A percentile compares a stretch with the other conserved stretches of the same genome.
These are phyloP conservation scores for Chenopodium berlandieri DNA, from an alignment of 148 eudicot species.

Conservation along the genomic window DNA sequence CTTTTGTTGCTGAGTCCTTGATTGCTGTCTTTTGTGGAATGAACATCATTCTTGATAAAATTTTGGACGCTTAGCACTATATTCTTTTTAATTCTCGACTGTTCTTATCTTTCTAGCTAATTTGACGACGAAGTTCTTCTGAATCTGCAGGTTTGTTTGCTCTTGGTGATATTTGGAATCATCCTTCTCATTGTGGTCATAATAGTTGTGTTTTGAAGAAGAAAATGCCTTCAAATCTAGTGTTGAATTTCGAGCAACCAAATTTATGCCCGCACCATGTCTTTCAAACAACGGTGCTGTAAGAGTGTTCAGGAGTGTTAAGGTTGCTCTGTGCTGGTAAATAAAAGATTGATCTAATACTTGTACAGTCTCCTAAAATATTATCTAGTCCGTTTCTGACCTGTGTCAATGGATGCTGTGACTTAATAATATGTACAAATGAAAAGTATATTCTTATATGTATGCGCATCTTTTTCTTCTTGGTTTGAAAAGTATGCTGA, in stretches of 20 bases:
- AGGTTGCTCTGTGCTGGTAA: constrained; percentile 11
- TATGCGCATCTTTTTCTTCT: background rate
- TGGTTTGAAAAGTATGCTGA: background rate
- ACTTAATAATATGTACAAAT: constrained; percentile 10
- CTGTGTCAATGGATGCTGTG: background rate
- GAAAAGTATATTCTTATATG: background rate
- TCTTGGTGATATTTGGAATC: constrained; percentile 79
- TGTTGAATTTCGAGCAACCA: background rate
- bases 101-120: background rate
- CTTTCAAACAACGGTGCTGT: background rate
- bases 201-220: constrained; percentile 50
- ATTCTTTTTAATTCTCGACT: too few species aligned
- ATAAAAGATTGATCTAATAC: constrained; percentile 6
- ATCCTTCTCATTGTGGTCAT: constrained; percentile 64
- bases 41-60: background rate
- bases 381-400: background rate
- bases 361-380: constrained; percentile 10
- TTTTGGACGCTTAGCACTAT: background rate
- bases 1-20: background rate
- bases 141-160: constrained; percentile 71
- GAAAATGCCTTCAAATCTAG: background rate
- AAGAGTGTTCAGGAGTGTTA: background rate
- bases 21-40: background rate
- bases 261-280: background rate
- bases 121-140: background rate